Percentiles rank a stretch among this genome's conserved stretches.
These are phyloP conservation scores for Lyophyllum decastes DNA, from an alignment of 768 basidiomycete genomes.

Conservation along the genomic window DNA sequence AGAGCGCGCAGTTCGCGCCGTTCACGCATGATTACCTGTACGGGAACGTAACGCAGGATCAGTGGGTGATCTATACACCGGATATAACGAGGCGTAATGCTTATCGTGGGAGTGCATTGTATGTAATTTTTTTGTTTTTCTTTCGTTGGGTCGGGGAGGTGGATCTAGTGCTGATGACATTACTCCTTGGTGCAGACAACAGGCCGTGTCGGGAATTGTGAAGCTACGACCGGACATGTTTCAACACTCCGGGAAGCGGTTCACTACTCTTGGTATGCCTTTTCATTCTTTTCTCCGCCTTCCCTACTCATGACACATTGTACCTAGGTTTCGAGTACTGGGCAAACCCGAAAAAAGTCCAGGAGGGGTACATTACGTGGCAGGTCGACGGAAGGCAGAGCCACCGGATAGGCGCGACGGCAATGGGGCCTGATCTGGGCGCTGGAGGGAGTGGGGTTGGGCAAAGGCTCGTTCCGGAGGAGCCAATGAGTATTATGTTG, in stretches of 20 bases:
- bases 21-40: slow-evolving; percentile 46
- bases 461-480: slow-evolving; percentile 60
- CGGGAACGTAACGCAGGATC: slow-evolving; percentile 29
- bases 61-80: slow-evolving; percentile 35
- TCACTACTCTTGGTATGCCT: slow-evolving; percentile 3
- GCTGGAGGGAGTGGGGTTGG: slow-evolving; percentile 47
- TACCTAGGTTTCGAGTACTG: slow-evolving; percentile 73
- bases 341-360: slow-evolving; percentile 54
- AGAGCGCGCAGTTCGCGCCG: slow-evolving; percentile 72
- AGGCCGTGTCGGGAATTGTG: slow-evolving; percentile 53
- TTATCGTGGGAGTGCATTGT: slow-evolving; percentile 53
- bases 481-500: slow-evolving; percentile 60
- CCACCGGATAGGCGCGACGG: slow-evolving; percentile 53
- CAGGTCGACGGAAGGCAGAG: slow-evolving; percentile 56
- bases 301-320: too few species aligned
- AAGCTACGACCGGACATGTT: slow-evolving; percentile 37
- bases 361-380: slow-evolving; percentile 76
- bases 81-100: slow-evolving; percentile 34
- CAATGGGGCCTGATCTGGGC: slow-evolving; percentile 45
- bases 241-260: slow-evolving; percentile 11
- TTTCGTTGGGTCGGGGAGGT: too few species aligned
- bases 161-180: too few species aligned
- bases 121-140: slow-evolving; percentile 4
- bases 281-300: too few species aligned
- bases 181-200: too few species aligned